Evolutionary conservation across 2,329 filamentous ascomycete species (phyloP).

Genomic region (Hymenoscyphus fructigenus): DNA sequence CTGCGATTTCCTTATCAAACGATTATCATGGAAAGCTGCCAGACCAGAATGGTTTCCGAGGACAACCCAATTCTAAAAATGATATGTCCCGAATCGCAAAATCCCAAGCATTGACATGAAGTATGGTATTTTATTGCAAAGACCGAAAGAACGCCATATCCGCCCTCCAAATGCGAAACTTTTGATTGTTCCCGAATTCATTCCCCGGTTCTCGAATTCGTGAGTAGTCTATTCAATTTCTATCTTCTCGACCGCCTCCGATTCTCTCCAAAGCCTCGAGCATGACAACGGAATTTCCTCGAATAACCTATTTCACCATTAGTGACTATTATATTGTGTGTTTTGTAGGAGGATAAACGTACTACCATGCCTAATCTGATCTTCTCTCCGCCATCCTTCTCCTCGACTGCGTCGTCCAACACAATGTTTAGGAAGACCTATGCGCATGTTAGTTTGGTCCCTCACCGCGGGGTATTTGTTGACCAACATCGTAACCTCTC

Average conservation of each 20-base stretch:
- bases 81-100: not conserved
- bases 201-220: not conserved
- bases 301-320: conserved; percentile 68
- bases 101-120: not conserved
- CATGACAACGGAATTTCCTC: conserved; percentile 98
- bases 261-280: conserved; percentile 78
- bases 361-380: conserved; percentile 89
- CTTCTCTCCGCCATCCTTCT: conserved; percentile 90
- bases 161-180: conserved; percentile 9
- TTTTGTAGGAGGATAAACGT: conserved; percentile 43
- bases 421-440: conserved; percentile 99
- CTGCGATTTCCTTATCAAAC: not conserved
- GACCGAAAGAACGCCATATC: conserved; percentile 10
- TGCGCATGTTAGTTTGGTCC: conserved; percentile 24
- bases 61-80: not conserved
- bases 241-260: conserved; percentile 54
- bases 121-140: conserved; percentile 25
- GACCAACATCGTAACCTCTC: conserved; percentile 87
- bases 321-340: conserved; percentile 8
- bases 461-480: not conserved
- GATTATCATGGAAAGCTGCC: not conserved
- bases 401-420: conserved; percentile 92
- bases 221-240: conserved; percentile 3
- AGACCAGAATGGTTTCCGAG: not conserved
- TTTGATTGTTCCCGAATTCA: conserved; percentile 1